Evolutionary conservation across 2,329 filamentous ascomycete genomes (phyloP).

Genomic region (Verticillium tricorpus): DNA sequence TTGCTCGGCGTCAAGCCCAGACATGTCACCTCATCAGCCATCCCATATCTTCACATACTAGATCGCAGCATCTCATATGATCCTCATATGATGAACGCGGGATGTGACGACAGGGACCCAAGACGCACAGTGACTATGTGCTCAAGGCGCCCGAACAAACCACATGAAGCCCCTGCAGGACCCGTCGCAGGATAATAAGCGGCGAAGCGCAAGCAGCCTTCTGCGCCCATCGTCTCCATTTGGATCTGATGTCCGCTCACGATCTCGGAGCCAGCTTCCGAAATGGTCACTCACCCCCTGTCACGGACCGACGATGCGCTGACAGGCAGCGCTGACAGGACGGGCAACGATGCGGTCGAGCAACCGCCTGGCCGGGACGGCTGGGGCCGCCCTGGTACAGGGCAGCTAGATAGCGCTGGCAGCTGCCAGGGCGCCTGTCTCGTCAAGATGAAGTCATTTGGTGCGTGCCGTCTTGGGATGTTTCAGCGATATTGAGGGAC

Average conservation of each 20-base stretch:
- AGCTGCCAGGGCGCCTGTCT: background rate
- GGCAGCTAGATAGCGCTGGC: background rate
- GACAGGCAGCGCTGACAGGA: background rate
- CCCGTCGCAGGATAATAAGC: constrained; percentile 1
- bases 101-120: background rate
- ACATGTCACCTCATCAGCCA: background rate
- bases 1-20: background rate
- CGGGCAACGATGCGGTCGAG: background rate
- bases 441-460: constrained; percentile 12
- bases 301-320: background rate
- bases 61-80: background rate
- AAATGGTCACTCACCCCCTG: constrained; percentile 1
- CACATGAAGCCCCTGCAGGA: background rate
- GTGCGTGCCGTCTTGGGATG: constrained; percentile 7
- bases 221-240: background rate
- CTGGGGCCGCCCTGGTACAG: constrained; percentile 2
- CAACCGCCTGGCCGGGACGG: constrained; percentile 11
- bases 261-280: constrained; percentile 7
- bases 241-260: background rate
- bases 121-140: background rate
- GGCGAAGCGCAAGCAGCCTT: background rate
- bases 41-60: constrained; percentile 3
- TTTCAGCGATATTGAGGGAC: constrained; percentile 14
- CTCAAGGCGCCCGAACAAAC: background rate
- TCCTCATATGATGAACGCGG: constrained; percentile 3